Base-by-base conservation (phyloP, 164 flowering plant species). In the Tetracentron sinense region DNA sequence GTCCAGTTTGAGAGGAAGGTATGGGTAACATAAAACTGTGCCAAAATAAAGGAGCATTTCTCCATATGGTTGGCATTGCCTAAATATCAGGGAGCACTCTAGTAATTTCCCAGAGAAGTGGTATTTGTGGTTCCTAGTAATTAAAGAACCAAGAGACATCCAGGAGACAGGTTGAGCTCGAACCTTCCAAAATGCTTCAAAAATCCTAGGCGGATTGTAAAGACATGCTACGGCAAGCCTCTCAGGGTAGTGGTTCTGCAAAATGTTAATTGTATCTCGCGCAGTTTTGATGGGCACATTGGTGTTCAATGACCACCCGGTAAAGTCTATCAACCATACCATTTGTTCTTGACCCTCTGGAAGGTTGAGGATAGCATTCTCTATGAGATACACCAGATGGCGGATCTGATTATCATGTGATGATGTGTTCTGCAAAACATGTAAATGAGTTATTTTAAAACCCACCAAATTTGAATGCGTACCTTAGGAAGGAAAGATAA, bases 171-270 rank as follows among this genome's bases (percentile, higher is more conserved):
- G n/a, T 26, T 49, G 56, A 63, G 53, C 16, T 30, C 79, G 61
- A 69, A 92, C 98, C 98, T 84, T 90, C 98, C 97, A 92, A 69
- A 90, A 90, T 44, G 97, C 85, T 76, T 88, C 96, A 64, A 92
- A 92, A 57, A 92, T 80, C 61, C 89, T 78, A 0, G 98, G 98
- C 20, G 98, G 98, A 60, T 80, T 88, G 82, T 92, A 92, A 30
- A 92, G 87, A 69, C 90, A 85, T 23, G 96, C 96, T 5, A 83
- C 6, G 19, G 82, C 91, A 26, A 92, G 83, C 74, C 96, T 86
- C 84, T 90, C 96, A 2, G 98, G 98, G 66, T 88, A 92, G 71
- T 90, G 90, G 66, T 85, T 90, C 71, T 90, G 97, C 53, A 92
- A 69, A 56, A 88, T 79, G 51, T 81, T 83, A 48, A 78, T 29